A percentile compares a stretch with the other conserved stretches of the same genome.
These are phyloP conservation scores for Flaveria linearis DNA, from an alignment of 129 eudicot species.

Conservation along the genomic window DNA sequence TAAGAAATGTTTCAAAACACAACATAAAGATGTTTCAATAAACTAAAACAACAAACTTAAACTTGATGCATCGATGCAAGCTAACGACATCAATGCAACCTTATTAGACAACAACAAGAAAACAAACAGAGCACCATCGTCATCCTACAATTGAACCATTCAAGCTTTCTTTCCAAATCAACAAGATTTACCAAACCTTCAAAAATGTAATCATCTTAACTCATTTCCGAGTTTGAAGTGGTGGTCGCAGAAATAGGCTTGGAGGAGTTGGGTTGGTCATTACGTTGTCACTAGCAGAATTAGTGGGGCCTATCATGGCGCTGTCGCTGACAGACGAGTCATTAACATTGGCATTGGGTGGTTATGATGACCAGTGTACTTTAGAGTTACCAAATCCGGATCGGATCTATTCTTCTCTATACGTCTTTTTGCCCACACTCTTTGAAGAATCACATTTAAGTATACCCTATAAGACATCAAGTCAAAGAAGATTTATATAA, in stretches of 20 bases:
- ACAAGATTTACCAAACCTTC: conserved; percentile 15
- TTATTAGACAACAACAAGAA: not conserved
- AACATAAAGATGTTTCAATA: not conserved
- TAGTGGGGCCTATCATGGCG: not conserved
- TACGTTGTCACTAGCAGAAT: not conserved
- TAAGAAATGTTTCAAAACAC: not conserved
- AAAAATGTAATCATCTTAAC: not conserved
- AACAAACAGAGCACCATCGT: not conserved
- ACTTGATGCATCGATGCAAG: not conserved
- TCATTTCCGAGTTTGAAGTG: not conserved
- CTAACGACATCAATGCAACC: not conserved
- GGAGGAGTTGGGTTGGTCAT: not conserved
- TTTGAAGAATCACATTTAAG: conserved; percentile 67
- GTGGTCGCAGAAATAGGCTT: not conserved
- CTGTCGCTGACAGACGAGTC: not conserved
- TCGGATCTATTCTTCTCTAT: conserved; percentile 68
- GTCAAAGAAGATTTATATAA: too few species aligned
- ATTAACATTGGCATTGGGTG: conserved; percentile 56
- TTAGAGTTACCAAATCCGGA: conserved; percentile 56
- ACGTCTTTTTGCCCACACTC: conserved; percentile 81
- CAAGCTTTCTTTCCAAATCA: not conserved
- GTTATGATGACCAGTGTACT: conserved; percentile 67
- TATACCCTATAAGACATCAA: conserved; percentile 52
- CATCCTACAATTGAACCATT: not conserved
- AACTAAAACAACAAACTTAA: not conserved